Conservation (phyloP, 306 rosid species). For the Gastrolobium villosum region DNA sequence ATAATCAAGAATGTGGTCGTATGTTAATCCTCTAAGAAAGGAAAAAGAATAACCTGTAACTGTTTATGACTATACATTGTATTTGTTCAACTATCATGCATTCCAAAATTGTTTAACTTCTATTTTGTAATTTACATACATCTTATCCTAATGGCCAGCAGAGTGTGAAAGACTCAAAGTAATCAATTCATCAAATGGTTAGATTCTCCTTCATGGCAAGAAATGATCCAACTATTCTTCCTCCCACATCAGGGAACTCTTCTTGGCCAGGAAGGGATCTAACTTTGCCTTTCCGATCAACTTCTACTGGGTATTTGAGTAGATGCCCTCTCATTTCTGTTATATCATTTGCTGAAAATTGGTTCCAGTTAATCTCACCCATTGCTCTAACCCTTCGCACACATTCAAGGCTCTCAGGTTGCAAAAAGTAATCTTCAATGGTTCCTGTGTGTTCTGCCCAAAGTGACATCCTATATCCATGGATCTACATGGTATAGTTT, state of each 20-base stretch:
- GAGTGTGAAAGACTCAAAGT: conserved; percentile 15
- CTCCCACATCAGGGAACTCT: conserved; percentile 94
- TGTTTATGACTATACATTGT: conserved; percentile 11
- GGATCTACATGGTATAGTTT: conserved; percentile 58
- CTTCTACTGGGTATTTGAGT: conserved; percentile 88
- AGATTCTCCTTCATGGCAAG: conserved; percentile 92
- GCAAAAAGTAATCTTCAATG: conserved; percentile 71
- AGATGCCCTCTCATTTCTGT: conserved; percentile 87
- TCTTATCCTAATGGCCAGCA: conserved; percentile 22
- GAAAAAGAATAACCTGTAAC: conserved; percentile 33
- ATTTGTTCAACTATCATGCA: conserved; percentile 31
- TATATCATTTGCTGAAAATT: conserved; percentile 74
- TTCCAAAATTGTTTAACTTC: conserved; percentile 47
- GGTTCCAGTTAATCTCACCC: conserved; percentile 88
- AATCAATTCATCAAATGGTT: conserved; percentile 66
- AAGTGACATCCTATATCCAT: conserved; percentile 95
- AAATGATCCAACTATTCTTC: conserved; percentile 89
- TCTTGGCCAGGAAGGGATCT: conserved; percentile 77
- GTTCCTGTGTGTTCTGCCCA: conserved; percentile 96
- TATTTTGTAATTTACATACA: conserved; percentile 42
- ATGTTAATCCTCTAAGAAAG: conserved; percentile 13
- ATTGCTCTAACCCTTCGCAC: conserved; percentile 75
- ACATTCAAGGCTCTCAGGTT: conserved; percentile 90
- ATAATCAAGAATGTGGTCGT: conserved; percentile 7
- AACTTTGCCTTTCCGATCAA: conserved; percentile 85